Evolutionary conservation across 495 filamentous ascomycete species (phyloP).

Genomic region (Chaetomium cochliodes): DNA sequence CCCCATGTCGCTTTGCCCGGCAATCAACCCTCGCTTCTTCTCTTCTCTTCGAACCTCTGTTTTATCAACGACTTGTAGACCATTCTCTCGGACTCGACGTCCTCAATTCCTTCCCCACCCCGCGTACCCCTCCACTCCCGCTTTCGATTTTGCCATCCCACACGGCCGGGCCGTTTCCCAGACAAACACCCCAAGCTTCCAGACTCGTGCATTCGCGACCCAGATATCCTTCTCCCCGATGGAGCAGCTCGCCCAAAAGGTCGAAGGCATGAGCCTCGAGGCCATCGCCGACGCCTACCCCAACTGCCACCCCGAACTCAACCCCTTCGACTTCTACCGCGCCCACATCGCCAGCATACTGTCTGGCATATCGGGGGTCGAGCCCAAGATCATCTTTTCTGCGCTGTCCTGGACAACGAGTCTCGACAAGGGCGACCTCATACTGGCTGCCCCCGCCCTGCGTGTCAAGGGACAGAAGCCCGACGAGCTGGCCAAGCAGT

Average conservation of each 20-base stretch:
- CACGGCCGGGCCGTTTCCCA: constrained; percentile 23
- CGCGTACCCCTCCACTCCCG: constrained; percentile 20
- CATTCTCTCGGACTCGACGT: constrained; percentile 20
- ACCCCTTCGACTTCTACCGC: constrained; percentile 86
- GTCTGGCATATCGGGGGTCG: constrained; percentile 68
- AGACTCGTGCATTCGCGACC: constrained; percentile 28
- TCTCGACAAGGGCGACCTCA: constrained; percentile 86
- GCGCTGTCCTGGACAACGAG: constrained; percentile 77
- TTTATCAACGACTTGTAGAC: constrained; percentile 14
- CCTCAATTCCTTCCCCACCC: constrained; percentile 19
- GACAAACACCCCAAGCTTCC: constrained; percentile 1
- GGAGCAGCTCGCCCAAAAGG: constrained; percentile 40
- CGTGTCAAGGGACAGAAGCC: constrained; percentile 82
- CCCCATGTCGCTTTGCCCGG: constrained; percentile 27
- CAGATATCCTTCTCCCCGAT: constrained; percentile 33
- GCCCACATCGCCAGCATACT: constrained; percentile 75
- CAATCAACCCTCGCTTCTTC: constrained; percentile 16
- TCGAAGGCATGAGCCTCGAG: constrained; percentile 43
- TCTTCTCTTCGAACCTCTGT: constrained; percentile 27
- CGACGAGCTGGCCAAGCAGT: constrained; percentile 65
- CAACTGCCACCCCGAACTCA: constrained; percentile 63
- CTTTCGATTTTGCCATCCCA: constrained; percentile 19
- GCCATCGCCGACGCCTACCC: constrained; percentile 48
- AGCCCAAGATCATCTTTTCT: constrained; percentile 71
- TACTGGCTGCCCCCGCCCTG: constrained; percentile 75